Conservation (phyloP, 129 eudicot genomes). For the Flaveria robusta region DNA sequence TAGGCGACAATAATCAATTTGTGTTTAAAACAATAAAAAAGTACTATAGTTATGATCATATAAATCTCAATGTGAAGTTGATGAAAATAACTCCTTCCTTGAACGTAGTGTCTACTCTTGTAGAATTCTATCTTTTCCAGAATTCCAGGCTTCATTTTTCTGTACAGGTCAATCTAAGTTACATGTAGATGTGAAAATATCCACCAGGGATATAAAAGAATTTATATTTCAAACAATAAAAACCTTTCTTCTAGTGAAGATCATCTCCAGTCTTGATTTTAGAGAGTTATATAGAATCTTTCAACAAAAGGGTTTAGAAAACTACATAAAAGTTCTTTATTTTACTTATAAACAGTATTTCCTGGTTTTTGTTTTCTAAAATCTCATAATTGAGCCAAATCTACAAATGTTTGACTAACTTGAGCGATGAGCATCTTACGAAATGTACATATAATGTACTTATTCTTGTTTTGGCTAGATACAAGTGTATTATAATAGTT, state of each 20-base stretch:
- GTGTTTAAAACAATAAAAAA: neutral
- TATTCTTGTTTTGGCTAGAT: neutral
- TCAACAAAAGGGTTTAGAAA: neutral
- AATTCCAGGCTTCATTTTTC: neutral
- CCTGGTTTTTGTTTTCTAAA: neutral
- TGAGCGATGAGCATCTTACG: neutral
- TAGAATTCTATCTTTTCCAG: neutral
- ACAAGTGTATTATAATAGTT: neutral
- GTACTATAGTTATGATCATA: neutral
- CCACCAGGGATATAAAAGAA: neutral
- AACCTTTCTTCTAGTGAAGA: neutral
- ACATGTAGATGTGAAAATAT: neutral
- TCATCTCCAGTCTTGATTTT: neutral
- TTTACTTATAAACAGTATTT: constrained; percentile 4
- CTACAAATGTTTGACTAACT: neutral
- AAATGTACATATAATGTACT: neutral
- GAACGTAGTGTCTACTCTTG: neutral
- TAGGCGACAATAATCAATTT: neutral
- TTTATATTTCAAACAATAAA: neutral
- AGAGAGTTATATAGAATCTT: neutral
- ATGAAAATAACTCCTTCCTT: neutral
- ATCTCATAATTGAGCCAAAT: constrained; percentile 9
- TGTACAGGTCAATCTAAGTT: neutral
- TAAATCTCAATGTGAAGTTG: neutral
- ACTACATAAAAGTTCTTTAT: neutral